These are phyloP conservation scores for Marvania coccoides DNA, from an alignment of 139 green algal species.

Conservation along the genomic window DNA sequence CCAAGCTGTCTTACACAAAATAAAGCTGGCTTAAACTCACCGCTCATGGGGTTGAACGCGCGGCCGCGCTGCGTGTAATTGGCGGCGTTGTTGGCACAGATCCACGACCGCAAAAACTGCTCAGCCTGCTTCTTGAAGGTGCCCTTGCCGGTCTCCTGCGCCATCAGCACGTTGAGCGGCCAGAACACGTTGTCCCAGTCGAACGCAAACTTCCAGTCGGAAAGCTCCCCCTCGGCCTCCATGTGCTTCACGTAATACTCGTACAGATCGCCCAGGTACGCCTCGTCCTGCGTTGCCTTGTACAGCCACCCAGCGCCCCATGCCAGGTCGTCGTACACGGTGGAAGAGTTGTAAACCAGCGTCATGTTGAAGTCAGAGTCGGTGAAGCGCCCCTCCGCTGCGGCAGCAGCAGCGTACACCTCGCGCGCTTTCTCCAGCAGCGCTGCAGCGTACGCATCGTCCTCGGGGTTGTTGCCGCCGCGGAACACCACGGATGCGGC, in stretches of 20 bases:
- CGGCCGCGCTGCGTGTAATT: slow-evolving; percentile 38
- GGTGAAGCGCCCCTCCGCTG: neutral
- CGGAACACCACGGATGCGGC: slow-evolving; percentile 50
- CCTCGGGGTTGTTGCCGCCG: slow-evolving; percentile 7
- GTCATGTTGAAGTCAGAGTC: slow-evolving; percentile 38
- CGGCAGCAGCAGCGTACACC: slow-evolving; percentile 31
- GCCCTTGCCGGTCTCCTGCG: slow-evolving; percentile 31
- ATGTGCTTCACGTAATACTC: slow-evolving; percentile 37
- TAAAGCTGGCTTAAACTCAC: neutral
- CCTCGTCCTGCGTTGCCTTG: slow-evolving; percentile 39
- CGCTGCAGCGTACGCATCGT: slow-evolving; percentile 23
- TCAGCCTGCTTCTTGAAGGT: slow-evolving; percentile 37
- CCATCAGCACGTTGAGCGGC: slow-evolving; percentile 45
- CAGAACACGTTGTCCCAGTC: slow-evolving; percentile 50
- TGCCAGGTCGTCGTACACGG: slow-evolving; percentile 54
- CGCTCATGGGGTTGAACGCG: slow-evolving; percentile 33
- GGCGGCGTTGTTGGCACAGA: slow-evolving; percentile 35
- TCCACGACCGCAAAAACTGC: slow-evolving; percentile 39
- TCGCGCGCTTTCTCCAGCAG: slow-evolving; percentile 38
- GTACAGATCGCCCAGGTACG: slow-evolving; percentile 47
- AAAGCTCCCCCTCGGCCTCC: slow-evolving; percentile 11
- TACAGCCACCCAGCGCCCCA: slow-evolving; percentile 65
- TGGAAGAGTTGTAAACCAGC: slow-evolving; percentile 45
- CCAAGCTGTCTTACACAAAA: neutral
- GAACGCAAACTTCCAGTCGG: slow-evolving; percentile 31